Conservation (phyloP, 2,329 filamentous ascomycete genomes). For the Colletotrichum kahawae region DNA sequence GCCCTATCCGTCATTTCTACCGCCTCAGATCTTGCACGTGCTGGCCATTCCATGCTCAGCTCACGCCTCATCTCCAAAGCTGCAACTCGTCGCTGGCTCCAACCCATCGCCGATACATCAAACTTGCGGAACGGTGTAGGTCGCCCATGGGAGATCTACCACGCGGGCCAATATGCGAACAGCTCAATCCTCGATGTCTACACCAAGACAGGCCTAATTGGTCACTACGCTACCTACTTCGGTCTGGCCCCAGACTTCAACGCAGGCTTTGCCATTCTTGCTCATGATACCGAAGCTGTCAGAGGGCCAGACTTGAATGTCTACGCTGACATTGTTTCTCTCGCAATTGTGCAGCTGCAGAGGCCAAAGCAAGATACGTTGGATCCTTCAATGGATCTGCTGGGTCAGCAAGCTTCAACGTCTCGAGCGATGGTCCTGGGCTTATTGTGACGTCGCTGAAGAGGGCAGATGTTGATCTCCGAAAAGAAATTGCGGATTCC, state of each 20-base stretch:
- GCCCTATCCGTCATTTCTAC: conserved; percentile 25
- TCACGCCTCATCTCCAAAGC: conserved; percentile 26
- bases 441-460: conserved; percentile 27
- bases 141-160: conserved; percentile 37
- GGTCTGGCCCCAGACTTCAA: conserved; percentile 29
- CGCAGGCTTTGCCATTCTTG: conserved; percentile 36
- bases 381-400: conserved; percentile 12
- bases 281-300: conserved; percentile 30
- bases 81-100: conserved; percentile 35
- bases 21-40: conserved; percentile 24
- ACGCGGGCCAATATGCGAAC: conserved; percentile 24
- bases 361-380: conserved; percentile 22
- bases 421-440: conserved; percentile 26
- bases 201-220: conserved; percentile 32
- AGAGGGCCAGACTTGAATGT: conserved; percentile 36
- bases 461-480: conserved; percentile 23
- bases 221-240: conserved; percentile 32
- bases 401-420: neutral
- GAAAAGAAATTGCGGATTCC: conserved; percentile 20
- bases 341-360: conserved; percentile 15
- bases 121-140: conserved; percentile 39
- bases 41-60: conserved; percentile 26
- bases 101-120: conserved; percentile 31
- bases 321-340: conserved; percentile 35
- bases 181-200: conserved; percentile 29